A percentile compares a stretch with the other conserved stretches of the same genome.
Evolutionary conservation across 805 yeast species (phyloP).

Genomic region (Brettanomyces naardenensis): DNA sequence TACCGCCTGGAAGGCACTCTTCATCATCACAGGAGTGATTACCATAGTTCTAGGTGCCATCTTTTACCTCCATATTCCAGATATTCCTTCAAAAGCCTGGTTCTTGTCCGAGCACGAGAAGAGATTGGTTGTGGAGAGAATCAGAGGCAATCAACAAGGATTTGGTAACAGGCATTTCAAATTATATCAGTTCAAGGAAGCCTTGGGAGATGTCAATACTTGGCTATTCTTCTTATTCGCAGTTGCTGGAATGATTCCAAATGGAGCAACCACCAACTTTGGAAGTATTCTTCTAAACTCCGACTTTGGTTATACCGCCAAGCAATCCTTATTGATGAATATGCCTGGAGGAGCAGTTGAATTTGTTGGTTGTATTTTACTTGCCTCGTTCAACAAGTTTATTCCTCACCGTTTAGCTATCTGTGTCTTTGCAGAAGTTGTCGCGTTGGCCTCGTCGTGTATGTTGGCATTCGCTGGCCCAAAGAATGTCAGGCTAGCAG

Average conservation of each 20-base stretch:
- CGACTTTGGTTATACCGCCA: constrained; percentile 25
- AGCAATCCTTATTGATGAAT: constrained; percentile 13
- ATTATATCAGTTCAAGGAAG: constrained; percentile 46
- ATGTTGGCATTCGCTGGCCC: constrained; percentile 1
- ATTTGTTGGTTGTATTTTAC: constrained; percentile 24
- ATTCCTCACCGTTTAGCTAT: constrained; percentile 7
- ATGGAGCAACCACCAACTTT: constrained; percentile 49
- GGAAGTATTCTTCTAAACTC: constrained; percentile 28
- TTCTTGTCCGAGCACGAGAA: constrained; percentile 39
- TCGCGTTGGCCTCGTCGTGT: constrained; percentile 1
- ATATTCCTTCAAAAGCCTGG: constrained; percentile 47
- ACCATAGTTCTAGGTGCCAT: constrained; percentile 43
- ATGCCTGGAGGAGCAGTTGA: constrained; percentile 32
- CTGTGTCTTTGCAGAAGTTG: neutral
- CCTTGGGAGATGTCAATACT: constrained; percentile 40
- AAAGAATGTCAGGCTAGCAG: constrained; percentile 13
- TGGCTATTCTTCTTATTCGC: constrained; percentile 40
- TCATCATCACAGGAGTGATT: constrained; percentile 49
- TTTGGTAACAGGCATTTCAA: constrained; percentile 50
- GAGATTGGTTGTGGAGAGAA: constrained; percentile 42
- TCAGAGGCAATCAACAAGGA: constrained; percentile 53
- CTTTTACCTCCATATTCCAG: constrained; percentile 32
- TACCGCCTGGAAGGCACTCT: constrained; percentile 53
- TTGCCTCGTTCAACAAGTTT: constrained; percentile 12
- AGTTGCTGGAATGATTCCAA: constrained; percentile 41